Percentiles rank a stretch among this genome's conserved stretches.
Conservation (phyloP, 371 early-diverging fungal species). For the Saksenaea vasiformis region DNA sequence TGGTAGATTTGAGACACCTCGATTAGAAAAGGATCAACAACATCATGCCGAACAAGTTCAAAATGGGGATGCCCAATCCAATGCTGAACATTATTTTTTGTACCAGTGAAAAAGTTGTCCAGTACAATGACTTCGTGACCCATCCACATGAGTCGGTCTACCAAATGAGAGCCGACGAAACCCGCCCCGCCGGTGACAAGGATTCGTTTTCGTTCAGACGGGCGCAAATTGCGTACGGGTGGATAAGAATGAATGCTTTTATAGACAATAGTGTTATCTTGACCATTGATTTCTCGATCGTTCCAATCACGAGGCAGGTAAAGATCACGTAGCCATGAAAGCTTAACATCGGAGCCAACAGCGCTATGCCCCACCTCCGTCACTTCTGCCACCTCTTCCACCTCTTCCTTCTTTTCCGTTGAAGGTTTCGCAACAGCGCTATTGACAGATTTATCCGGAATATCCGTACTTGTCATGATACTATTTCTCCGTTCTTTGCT, state of each 20-base stretch:
- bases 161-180: slow-evolving; percentile 87
- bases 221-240: slow-evolving; percentile 53
- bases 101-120: slow-evolving; percentile 89
- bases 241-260: slow-evolving; percentile 50
- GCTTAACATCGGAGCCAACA: slow-evolving; percentile 45
- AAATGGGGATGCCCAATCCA: slow-evolving; percentile 90
- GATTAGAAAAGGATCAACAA: slow-evolving; percentile 80
- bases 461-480: background rate
- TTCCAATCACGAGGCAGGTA: slow-evolving; percentile 43
- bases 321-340: slow-evolving; percentile 41
- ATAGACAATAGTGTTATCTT: slow-evolving; percentile 49
- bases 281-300: slow-evolving; percentile 33
- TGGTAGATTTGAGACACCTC: slow-evolving; percentile 89
- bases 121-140: slow-evolving; percentile 85
- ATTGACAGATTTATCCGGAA: background rate
- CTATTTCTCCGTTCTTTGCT: background rate
- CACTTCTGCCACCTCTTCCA: slow-evolving; percentile 7
- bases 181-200: slow-evolving; percentile 93
- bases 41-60: slow-evolving; percentile 85
- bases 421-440: background rate
- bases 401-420: background rate
- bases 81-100: slow-evolving; percentile 71
- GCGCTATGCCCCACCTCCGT: slow-evolving; percentile 41
- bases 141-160: slow-evolving; percentile 86
- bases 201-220: slow-evolving; percentile 70